These are phyloP conservation scores for Metarhizium album DNA, from an alignment of 2,329 filamentous ascomycete genomes.

Conservation along the genomic window DNA sequence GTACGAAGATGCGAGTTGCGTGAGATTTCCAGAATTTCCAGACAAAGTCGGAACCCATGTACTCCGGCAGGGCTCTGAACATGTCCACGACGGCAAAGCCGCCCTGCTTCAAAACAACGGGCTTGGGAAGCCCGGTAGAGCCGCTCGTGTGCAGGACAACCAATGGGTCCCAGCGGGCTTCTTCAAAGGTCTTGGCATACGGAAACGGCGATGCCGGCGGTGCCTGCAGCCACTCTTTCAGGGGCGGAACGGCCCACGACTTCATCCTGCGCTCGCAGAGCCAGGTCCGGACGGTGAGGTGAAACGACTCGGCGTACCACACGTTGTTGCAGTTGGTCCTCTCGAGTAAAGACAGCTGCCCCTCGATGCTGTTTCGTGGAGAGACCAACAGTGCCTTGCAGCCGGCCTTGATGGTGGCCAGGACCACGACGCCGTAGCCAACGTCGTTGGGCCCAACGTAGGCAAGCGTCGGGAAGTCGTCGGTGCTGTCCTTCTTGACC, in stretches of 20 bases:
- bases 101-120: constrained; percentile 29
- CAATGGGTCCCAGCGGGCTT: constrained; percentile 7
- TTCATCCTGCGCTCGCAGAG: constrained; percentile 20
- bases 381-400: constrained; percentile 8
- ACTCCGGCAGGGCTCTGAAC: constrained; percentile 15
- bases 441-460: constrained; percentile 20
- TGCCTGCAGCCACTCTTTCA: constrained; percentile 25
- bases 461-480: constrained; percentile 21
- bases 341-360: constrained; percentile 26
- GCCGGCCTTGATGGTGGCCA: constrained; percentile 8
- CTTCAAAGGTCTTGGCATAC: constrained; percentile 6
- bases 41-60: not conserved
- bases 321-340: constrained; percentile 31
- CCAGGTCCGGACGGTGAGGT: constrained; percentile 8
- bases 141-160: constrained; percentile 9
- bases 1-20: constrained; percentile 5
- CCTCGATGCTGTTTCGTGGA: constrained; percentile 8
- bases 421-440: constrained; percentile 9
- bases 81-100: constrained; percentile 25
- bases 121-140: constrained; percentile 13
- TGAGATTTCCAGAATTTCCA: not conserved
- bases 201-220: constrained; percentile 18
- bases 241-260: constrained; percentile 20
- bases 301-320: constrained; percentile 14
- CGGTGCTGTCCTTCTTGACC: constrained; percentile 17